Evolutionary conservation across 345 rosid species (phyloP).

Genomic region (Brassica juncea): DNA sequence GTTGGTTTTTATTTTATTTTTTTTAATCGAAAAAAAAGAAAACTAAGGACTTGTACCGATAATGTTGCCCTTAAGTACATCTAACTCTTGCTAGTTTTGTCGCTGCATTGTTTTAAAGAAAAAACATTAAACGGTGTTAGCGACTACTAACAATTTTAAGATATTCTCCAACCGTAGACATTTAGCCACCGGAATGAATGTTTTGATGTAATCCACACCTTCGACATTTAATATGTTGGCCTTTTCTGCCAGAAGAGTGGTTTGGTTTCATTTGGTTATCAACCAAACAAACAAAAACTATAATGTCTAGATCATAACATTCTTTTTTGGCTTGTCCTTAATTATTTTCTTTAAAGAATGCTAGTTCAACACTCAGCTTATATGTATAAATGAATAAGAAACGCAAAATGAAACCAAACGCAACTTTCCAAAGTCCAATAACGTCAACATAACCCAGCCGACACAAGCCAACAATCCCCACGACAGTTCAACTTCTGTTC

Average conservation of each 20-base stretch:
- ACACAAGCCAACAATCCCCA: conserved; percentile 32
- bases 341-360: neutral
- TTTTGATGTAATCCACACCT: neutral
- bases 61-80: too few species aligned
- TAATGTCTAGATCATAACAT: conserved; percentile 23
- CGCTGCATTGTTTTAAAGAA: neutral
- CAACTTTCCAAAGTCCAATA: conserved; percentile 21
- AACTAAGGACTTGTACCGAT: too few species aligned
- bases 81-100: neutral
- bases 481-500: conserved; percentile 32
- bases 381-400: conserved; percentile 10
- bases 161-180: neutral
- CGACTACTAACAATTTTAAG: neutral
- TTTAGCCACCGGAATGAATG: neutral
- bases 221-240: neutral
- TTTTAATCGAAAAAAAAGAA: too few species aligned
- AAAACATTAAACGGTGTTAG: neutral
- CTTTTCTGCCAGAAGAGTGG: neutral
- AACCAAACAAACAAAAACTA: neutral
- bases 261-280: conserved; percentile 1
- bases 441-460: conserved; percentile 28
- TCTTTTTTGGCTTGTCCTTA: conserved; percentile 5
- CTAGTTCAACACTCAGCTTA: neutral
- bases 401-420: conserved; percentile 22
- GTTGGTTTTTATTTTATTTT: too few species aligned